Conservation (phyloP, 805 yeast genomes). For the Wickerhamomyces mucosus region DNA sequence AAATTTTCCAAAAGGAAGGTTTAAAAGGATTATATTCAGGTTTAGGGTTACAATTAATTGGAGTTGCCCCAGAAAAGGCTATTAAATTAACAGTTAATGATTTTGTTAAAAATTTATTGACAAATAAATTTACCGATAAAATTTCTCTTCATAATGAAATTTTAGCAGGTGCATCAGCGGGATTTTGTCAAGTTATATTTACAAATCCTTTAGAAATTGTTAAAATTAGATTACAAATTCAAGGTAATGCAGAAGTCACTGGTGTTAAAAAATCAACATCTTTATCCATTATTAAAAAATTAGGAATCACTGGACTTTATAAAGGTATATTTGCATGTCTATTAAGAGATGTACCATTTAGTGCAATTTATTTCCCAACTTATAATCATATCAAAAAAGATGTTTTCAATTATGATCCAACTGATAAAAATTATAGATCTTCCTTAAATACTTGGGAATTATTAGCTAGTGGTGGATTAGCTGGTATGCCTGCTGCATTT, state of each 20-base stretch:
- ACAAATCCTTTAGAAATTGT: constrained; percentile 96
- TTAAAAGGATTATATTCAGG: constrained; percentile 84
- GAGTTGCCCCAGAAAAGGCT: constrained; percentile 98
- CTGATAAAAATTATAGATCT: constrained; percentile 42
- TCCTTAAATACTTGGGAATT: constrained; percentile 76
- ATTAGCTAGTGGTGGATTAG: constrained; percentile 81
- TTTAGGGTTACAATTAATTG: constrained; percentile 85
- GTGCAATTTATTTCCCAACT: constrained; percentile 95
- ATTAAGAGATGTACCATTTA: constrained; percentile 91
- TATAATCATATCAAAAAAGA: constrained; percentile 87
- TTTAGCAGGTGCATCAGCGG: constrained; percentile 87
- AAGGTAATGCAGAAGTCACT: constrained; percentile 65
- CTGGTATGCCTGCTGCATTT: constrained; percentile 98
- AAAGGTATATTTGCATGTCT: constrained; percentile 89
- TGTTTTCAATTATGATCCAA: constrained; percentile 74
- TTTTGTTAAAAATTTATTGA: constrained; percentile 63
- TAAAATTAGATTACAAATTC: constrained; percentile 89
- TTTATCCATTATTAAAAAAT: constrained; percentile 58
- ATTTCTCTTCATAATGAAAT: constrained; percentile 57
- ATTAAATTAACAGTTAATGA: constrained; percentile 93
- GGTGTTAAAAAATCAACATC: constrained; percentile 35
- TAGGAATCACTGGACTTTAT: constrained; percentile 81
- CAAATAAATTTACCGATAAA: constrained; percentile 39
- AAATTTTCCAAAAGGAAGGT: constrained; percentile 73
- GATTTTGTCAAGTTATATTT: constrained; percentile 92